Base-by-base conservation (phyloP, 2,329 filamentous ascomycete species). In the Didymella sp. region DNA sequence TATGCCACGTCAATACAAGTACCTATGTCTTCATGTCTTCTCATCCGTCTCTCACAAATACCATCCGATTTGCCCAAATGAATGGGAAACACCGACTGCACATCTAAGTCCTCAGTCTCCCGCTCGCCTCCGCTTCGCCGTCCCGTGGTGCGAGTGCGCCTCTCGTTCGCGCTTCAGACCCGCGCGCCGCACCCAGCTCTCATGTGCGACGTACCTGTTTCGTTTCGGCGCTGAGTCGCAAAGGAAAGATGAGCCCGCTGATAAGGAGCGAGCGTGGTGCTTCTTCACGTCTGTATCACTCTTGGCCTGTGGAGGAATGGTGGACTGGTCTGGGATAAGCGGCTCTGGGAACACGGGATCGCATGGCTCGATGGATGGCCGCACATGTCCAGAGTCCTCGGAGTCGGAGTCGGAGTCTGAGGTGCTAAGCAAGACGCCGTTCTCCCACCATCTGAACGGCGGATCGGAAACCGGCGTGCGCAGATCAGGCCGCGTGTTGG, bases 101-200 rank as follows among this genome's bases (percentile, higher is more conserved):
- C 27, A 12, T 17, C 11, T n/a, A n/a, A 8, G 5, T 9, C 24
- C 19, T 19, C 33, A 9, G 25, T n/a, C 7, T 47, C 37, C 21
- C 17, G 13, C 13, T 17, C 9, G 13, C 6, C 24, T n/a, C 17
- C 24, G 21, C 27, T 15, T 27, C 27, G 17, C 27, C 19, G 6
- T 8, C 17, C 25, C 5, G 17, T 8, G 27, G n/a, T 17, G 13
- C 45, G 11, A 19, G 15, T 7, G 33, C 41, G 12, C 47, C 22
- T 37, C 33, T 17, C 33, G n/a, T 15, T 2, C 33, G 6, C 48
- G 28, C 44, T 56, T 52, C 48, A 50, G 21, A 25, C 57, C 66
- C 52, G 45, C 63, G 22, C 58, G 51, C 56, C 64, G 37, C 24
- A 59, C 63, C 41, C 50, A 45, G 44, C 60, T 67, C 53, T 66